A percentile compares a stretch with the other conserved stretches of the same genome.
phyloP scores from a whole-genome alignment of 2,329 filamentous ascomycete species.

The Leptosphaerulina australis region DNA sequence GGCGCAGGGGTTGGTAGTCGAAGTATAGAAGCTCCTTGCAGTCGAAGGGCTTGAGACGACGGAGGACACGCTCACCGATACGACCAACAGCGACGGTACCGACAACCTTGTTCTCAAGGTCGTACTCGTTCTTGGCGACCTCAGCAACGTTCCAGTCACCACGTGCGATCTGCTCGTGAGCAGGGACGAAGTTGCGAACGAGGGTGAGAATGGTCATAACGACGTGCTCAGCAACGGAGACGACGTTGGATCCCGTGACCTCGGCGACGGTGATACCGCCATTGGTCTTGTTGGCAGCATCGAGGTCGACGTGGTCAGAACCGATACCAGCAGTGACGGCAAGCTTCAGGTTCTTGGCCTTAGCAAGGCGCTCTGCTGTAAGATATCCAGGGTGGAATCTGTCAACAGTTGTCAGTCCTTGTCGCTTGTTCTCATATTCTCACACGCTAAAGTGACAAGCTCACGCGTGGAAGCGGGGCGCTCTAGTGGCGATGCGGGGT shows the following conservation, averaged over 20 bases:
- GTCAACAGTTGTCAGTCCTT: conserved; percentile 17
- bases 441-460: conserved; percentile 9
- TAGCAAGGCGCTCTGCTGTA: conserved; percentile 91
- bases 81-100: conserved; percentile 97
- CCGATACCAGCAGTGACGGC: conserved; percentile 97
- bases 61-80: conserved; percentile 96
- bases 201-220: conserved; percentile 98
- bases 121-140: conserved; percentile 97
- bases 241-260: conserved; percentile 97
- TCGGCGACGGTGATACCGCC: conserved; percentile 96
- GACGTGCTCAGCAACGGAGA: conserved; percentile 98
- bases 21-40: conserved; percentile 99
- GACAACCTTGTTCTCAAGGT: conserved; percentile 96
- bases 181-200: conserved; percentile 97
- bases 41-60: conserved; percentile 94
- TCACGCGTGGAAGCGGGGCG: conserved; percentile 38
- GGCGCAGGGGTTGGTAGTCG: conserved; percentile 92
- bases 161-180: conserved; percentile 86
- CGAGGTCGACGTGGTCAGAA: conserved; percentile 96
- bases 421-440: conserved; percentile 1
- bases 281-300: conserved; percentile 98
- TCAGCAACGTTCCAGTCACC: conserved; percentile 96
- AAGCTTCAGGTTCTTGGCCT: conserved; percentile 98
- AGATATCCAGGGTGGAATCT: conserved; percentile 99
- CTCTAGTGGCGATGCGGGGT: conserved; percentile 35